Evolutionary conservation across 2,329 filamentous ascomycete species (phyloP).

Genomic region (Bipolaris victoriae): DNA sequence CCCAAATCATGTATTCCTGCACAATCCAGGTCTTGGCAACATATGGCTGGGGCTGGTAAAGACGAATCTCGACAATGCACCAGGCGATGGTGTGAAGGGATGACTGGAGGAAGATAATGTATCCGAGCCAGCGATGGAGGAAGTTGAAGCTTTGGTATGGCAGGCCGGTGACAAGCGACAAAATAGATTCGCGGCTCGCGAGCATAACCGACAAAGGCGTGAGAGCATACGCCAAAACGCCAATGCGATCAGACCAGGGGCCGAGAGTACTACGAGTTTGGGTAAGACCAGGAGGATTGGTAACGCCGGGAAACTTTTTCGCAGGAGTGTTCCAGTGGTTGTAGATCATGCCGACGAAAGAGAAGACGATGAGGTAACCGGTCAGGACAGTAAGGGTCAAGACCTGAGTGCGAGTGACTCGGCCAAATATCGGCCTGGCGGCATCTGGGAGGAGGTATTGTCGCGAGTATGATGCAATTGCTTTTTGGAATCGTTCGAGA

Average conservation of each 20-base stretch:
- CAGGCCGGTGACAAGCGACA: constrained; percentile 72
- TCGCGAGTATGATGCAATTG: constrained; percentile 53
- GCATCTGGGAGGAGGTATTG: constrained; percentile 67
- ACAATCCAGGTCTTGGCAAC: constrained; percentile 63
- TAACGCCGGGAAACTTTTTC: constrained; percentile 58
- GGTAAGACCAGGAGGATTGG: constrained; percentile 56
- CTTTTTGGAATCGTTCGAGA: constrained; percentile 36
- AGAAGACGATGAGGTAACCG: constrained; percentile 69
- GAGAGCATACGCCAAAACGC: constrained; percentile 73
- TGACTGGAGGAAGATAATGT: constrained; percentile 72
- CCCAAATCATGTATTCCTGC: constrained; percentile 75
- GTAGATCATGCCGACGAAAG: constrained; percentile 70
- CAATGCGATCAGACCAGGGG: constrained; percentile 71
- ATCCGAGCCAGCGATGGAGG: constrained; percentile 68
- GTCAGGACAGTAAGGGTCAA: constrained; percentile 63
- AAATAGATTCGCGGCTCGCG: constrained; percentile 70
- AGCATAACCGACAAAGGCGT: constrained; percentile 73
- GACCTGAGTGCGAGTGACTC: constrained; percentile 72
- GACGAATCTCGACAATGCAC: constrained; percentile 67
- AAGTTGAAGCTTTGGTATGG: constrained; percentile 79
- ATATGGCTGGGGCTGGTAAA: constrained; percentile 75
- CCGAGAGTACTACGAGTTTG: constrained; percentile 72
- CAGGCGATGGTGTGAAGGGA: constrained; percentile 73
- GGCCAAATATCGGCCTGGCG: constrained; percentile 65
- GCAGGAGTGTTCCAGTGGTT: constrained; percentile 73